Evolutionary conservation across 495 filamentous ascomycete genomes (phyloP), one percentile per base, ranked within the genome.

Genomic region (Stereocaulon alpinum): DNA sequence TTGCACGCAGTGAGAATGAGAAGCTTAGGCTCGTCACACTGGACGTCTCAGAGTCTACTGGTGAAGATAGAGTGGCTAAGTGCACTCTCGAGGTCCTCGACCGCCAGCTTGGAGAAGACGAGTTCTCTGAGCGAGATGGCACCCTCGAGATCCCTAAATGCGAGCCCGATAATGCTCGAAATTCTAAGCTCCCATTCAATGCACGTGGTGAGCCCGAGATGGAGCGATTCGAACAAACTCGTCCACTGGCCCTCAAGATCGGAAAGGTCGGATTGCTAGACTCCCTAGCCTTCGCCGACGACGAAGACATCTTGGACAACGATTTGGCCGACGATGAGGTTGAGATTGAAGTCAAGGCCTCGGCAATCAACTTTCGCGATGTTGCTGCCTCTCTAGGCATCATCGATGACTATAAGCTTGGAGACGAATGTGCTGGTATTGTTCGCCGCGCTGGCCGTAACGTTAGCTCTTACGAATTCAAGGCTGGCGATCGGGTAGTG

Each of bases 361-460:
- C 52, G 14, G 68, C 67, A 2, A 45, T 76, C 55, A 73, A 70
- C 54, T 71, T 69, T 57, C 58, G 60, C 12, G 73, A 74, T 57
- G 56, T 72, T 12, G 60, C 63, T 14, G 66, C 68, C 0, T 61
- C 67, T 32, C 32, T 71, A 41, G 70, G 68, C 53, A 63, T 65
- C 54, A 66, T 71, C 15, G 58, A 63, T n/a, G 67, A 71, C 40
- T 53, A 61, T 17, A 57, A 60, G 22, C 63, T 71, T n/a, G 68
- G 68, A 4, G 65, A 64, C 37, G 67, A 71, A 45, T 69, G 63
- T 49, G 59, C 63, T 49, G 63, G 59, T 24, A n/a, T 68, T 27
- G 62, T 68, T 22, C 45, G 48, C 12, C 66, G 59, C n/a, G 49
- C 43, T 41, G 66, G 66, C 34, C 30, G 22, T 32, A 44, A 27